These are phyloP conservation scores for Linnemannia zychae DNA, from an alignment of 192 early-diverging fungal species.

Conservation along the genomic window DNA sequence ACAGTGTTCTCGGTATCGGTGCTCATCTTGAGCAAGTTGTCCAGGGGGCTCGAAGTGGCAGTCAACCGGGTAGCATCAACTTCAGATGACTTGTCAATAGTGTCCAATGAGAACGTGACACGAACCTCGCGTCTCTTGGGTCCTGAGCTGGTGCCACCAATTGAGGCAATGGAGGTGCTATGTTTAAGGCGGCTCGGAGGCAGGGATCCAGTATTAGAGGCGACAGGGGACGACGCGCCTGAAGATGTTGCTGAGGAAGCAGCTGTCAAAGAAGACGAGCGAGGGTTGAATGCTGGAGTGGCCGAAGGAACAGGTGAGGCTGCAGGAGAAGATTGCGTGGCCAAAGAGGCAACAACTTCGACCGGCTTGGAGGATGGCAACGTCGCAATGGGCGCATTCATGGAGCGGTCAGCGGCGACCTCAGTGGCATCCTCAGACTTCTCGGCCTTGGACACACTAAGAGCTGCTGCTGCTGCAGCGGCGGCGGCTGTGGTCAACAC, in stretches of 20 bases:
- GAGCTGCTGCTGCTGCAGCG: not conserved
- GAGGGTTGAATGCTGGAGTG: conserved; percentile 17
- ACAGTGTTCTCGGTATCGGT: not conserved
- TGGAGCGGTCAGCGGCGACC: not conserved
- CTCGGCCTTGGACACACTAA: not conserved
- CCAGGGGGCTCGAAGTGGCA: conserved; percentile 20
- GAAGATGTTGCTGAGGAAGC: not conserved
- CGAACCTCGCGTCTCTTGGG: conserved; percentile 28
- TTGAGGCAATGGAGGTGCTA: conserved; percentile 12
- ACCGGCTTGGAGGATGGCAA: not conserved
- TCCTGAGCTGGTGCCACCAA: not conserved
- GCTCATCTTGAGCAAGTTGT: conserved; percentile 10
- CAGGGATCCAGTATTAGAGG: conserved; percentile 1
- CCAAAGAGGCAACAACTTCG: not conserved
- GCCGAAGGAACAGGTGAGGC: conserved; percentile 33
- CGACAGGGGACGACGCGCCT: not conserved
- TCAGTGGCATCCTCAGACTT: not conserved
- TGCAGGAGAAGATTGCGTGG: conserved; percentile 18
- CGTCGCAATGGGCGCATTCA: not conserved
- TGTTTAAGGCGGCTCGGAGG: conserved; percentile 22
- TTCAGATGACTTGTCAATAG: conserved; percentile 30
- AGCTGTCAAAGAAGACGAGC: conserved; percentile 3
- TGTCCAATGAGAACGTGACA: conserved; percentile 51
- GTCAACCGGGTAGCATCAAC: not conserved
- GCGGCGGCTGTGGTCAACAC: conserved; percentile 5